Conservation (phyloP, 2,329 filamentous ascomycete species). For the Ambrosiella beaveri region DNA sequence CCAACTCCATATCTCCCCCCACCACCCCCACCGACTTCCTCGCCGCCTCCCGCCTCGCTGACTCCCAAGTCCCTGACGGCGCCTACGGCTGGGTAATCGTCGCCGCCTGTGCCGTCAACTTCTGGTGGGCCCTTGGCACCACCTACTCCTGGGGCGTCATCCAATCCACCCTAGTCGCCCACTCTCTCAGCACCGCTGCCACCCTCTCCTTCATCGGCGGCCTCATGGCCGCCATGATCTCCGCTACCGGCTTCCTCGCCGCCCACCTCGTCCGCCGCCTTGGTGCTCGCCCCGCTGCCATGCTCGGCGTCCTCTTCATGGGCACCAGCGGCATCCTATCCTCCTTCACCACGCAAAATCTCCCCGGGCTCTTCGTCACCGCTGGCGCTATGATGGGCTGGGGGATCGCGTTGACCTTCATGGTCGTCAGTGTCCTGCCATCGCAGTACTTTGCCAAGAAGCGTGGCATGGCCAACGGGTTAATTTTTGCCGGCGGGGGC, state of each 20-base stretch:
- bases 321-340: conserved; percentile 31
- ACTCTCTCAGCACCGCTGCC: conserved; percentile 29
- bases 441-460: conserved; percentile 38
- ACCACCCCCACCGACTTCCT: conserved; percentile 16
- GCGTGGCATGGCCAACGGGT: conserved; percentile 37
- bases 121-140: conserved; percentile 40
- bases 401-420: conserved; percentile 23
- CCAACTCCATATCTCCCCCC: not conserved
- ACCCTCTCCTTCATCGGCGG: conserved; percentile 43
- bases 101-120: conserved; percentile 29
- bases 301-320: conserved; percentile 33
- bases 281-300: conserved; percentile 28
- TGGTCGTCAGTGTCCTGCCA: conserved; percentile 30
- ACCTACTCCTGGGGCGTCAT: conserved; percentile 44
- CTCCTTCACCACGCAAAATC: conserved; percentile 21
- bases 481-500: conserved; percentile 36
- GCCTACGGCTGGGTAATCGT: conserved; percentile 42
- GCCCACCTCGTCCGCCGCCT: conserved; percentile 32
- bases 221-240: conserved; percentile 31
- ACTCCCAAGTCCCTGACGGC: conserved; percentile 32
- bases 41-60: conserved; percentile 27
- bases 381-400: conserved; percentile 20
- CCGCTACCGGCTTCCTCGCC: conserved; percentile 33
- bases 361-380: conserved; percentile 22
- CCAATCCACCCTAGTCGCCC: conserved; percentile 36